Evolutionary conservation across 257 asterid genomes (phyloP).

Genomic region (Solanum pinnatisectum): DNA sequence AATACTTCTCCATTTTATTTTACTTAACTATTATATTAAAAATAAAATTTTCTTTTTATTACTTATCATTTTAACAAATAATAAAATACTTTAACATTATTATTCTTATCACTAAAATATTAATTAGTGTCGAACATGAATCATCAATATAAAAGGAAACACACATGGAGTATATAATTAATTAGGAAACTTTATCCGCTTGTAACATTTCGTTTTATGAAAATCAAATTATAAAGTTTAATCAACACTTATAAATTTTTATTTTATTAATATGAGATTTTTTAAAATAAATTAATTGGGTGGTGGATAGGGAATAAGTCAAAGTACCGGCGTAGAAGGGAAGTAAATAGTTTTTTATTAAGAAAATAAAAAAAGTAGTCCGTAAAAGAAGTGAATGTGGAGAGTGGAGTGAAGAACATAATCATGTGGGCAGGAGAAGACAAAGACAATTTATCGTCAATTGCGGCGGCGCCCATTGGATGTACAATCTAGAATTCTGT

Average conservation of each 20-base stretch:
- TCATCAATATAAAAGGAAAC: no score
- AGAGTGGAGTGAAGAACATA: background rate
- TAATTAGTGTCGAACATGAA: no score
- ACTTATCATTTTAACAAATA: no score
- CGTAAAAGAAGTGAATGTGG: background rate
- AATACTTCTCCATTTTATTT: background rate
- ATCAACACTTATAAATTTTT: background rate
- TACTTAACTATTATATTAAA: no score
- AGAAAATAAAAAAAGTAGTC: background rate
- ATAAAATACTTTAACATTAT: no score
- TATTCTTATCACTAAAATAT: no score
- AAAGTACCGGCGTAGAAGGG: constrained; percentile 11
- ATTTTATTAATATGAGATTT: background rate
- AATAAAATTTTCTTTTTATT: no score
- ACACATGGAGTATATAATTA: no score
- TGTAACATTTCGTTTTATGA: no score
- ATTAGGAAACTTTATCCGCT: no score
- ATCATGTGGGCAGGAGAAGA: background rate
- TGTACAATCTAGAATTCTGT: background rate
- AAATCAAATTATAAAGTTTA: background rate
- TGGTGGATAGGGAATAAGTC: background rate
- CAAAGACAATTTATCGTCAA: constrained; percentile 26
- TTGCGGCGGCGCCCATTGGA: constrained; percentile 41
- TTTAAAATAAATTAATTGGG: background rate
- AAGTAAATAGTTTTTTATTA: background rate